Evolutionary conservation across 2,329 filamentous ascomycete genomes (phyloP).

Genomic region (Sporothrix inflata): DNA sequence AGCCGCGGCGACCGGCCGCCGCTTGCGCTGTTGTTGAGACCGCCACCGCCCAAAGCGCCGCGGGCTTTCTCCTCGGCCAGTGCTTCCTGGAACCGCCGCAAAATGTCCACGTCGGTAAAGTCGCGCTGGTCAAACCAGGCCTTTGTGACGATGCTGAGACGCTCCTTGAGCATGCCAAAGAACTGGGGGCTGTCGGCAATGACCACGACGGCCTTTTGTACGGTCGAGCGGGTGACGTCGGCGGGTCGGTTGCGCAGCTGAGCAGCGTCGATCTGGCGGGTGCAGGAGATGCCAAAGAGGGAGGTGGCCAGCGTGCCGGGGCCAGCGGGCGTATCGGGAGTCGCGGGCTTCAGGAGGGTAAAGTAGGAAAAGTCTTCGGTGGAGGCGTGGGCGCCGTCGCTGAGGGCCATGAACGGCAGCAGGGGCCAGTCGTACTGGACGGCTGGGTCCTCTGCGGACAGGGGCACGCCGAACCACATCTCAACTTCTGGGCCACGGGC

Average conservation of each 20-base stretch:
- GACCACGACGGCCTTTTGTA: constrained; percentile 97
- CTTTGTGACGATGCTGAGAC: constrained; percentile 85
- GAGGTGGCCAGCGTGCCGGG: constrained; percentile 56
- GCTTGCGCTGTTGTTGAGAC: constrained; percentile 5
- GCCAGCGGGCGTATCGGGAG: constrained; percentile 50
- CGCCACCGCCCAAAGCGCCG: constrained; percentile 45
- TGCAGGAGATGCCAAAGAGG: constrained; percentile 95
- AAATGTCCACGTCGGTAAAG: constrained; percentile 88
- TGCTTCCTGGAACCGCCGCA: constrained; percentile 89
- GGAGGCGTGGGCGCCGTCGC: constrained; percentile 93
- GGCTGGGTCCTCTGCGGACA: constrained; percentile 76
- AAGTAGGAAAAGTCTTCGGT: constrained; percentile 99
- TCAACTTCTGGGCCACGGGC: constrained; percentile 90
- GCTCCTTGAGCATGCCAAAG: constrained; percentile 88
- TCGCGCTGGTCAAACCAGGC: constrained; percentile 97
- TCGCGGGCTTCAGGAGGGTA: constrained; percentile 73
- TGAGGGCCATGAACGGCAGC: constrained; percentile 94
- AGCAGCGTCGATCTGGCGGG: constrained; percentile 82
- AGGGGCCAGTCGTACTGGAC: constrained; percentile 86
- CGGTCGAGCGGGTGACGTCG: constrained; percentile 94
- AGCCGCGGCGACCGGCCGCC: constrained; percentile 9
- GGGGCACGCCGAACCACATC: constrained; percentile 74
- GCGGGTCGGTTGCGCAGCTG: constrained; percentile 75
- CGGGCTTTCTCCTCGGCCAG: constrained; percentile 68
- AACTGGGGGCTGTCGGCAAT: constrained; percentile 88